These are phyloP conservation scores for Amphibolis antarctica DNA, from an alignment of 106 monocot genomes.

Conservation along the genomic window DNA sequence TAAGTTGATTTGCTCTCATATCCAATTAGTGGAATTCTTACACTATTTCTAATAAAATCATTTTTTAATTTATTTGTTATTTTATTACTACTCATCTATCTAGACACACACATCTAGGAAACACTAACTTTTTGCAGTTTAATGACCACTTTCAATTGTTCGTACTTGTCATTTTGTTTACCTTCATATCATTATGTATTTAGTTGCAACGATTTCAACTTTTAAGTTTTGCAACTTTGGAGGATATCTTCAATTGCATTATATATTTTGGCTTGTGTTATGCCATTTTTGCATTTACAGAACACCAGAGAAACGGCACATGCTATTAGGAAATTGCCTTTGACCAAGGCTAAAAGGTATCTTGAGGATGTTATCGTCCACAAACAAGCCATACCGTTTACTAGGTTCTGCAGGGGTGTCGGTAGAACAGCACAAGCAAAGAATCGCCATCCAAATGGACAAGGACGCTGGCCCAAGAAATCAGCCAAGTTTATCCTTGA, in stretches of 20 bases:
- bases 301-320: slow-evolving; percentile 19
- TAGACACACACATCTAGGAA: too few species aligned
- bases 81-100: too few species aligned
- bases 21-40: too few species aligned
- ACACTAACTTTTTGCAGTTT: too few species aligned
- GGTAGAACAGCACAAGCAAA: slow-evolving; percentile 87
- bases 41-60: too few species aligned
- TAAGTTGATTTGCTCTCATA: too few species aligned
- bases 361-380: slow-evolving; percentile 46
- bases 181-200: too few species aligned
- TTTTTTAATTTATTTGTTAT: too few species aligned
- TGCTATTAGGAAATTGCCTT: slow-evolving; percentile 12
- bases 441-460: slow-evolving; percentile 71
- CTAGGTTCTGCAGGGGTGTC: slow-evolving; percentile 74
- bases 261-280: background rate
- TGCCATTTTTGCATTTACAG: background rate
- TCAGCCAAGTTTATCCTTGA: slow-evolving; percentile 24
- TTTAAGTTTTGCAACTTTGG: background rate
- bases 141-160: too few species aligned
- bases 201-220: too few species aligned
- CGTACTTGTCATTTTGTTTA: too few species aligned
- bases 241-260: background rate
- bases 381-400: slow-evolving; percentile 89
- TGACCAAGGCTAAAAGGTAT: slow-evolving; percentile 17
- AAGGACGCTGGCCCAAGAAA: slow-evolving; percentile 22